phyloP scores from a whole-genome alignment of 1,284 basidiomycete genomes.

The Porogramme epimiltina region DNA sequence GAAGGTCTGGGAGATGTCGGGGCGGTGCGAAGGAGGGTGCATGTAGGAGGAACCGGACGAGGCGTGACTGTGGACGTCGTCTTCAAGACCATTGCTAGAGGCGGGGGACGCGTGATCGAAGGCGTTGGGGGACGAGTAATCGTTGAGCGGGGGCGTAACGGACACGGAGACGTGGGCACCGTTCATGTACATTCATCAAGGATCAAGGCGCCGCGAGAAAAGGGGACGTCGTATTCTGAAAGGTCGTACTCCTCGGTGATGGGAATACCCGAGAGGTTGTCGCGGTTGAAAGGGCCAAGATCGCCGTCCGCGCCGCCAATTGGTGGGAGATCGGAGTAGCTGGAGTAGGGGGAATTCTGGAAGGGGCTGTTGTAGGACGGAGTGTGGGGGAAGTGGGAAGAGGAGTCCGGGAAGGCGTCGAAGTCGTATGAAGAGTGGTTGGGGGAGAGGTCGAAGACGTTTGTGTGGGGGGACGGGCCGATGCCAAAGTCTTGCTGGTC shows the following conservation, averaged over 20 bases:
- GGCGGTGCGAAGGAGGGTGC: conserved; percentile 49
- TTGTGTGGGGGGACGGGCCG: too few species aligned
- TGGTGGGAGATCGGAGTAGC: conserved; percentile 61
- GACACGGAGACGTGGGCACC: too few species aligned
- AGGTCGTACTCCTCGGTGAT: too few species aligned
- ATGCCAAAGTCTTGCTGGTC: too few species aligned
- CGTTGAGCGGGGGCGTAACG: conserved; percentile 38
- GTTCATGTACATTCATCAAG: conserved; percentile 54
- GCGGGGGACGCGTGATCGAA: conserved; percentile 65
- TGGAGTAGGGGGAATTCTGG: too few species aligned
- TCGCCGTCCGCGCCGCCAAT: conserved; percentile 53
- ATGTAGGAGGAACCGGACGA: conserved; percentile 66
- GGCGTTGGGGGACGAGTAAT: conserved; percentile 43
- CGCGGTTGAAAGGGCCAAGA: too few species aligned
- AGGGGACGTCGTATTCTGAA: conserved; percentile 64
- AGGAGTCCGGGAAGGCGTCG: conserved; percentile 31
- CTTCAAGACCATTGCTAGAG: conserved; percentile 55
- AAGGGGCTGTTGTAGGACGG: conserved; percentile 58
- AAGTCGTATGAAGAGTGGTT: too few species aligned
- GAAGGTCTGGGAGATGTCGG: conserved; percentile 58
- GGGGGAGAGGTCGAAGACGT: too few species aligned
- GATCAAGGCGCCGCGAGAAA: conserved; percentile 52
- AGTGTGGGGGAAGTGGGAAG: conserved; percentile 43
- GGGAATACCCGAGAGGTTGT: too few species aligned
- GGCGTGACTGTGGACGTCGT: conserved; percentile 53